These are phyloP conservation scores for Mitragyna speciosa DNA, from an alignment of 257 asterid species.

Conservation along the genomic window DNA sequence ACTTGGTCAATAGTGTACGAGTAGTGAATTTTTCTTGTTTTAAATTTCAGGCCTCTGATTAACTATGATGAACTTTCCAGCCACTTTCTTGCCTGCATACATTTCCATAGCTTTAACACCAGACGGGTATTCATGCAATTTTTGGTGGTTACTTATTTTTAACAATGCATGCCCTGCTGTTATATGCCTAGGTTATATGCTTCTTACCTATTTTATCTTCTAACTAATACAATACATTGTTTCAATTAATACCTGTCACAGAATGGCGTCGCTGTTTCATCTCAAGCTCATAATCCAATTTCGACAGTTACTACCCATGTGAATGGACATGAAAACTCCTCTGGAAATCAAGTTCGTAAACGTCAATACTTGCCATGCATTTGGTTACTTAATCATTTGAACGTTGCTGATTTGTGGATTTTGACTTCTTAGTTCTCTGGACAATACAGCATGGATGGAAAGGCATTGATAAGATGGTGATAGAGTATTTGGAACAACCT, in stretches of 20 bases:
- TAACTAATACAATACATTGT: background rate
- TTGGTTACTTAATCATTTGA: constrained; percentile 5
- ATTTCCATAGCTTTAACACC: constrained; percentile 46
- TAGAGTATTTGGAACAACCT: constrained; percentile 65
- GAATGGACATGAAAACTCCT: constrained; percentile 34
- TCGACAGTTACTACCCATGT: constrained; percentile 27
- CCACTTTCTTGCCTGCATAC: constrained; percentile 76
- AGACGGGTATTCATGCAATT: constrained; percentile 49
- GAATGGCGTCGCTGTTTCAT: constrained; percentile 36
- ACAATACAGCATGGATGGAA: constrained; percentile 63
- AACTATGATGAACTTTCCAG: constrained; percentile 71
- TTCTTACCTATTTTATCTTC: background rate
- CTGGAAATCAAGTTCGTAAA: constrained; percentile 56
- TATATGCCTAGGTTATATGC: background rate
- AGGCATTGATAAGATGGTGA: constrained; percentile 60
- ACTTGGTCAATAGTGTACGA: background rate
- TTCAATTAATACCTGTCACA: constrained; percentile 16
- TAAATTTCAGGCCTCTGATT: constrained; percentile 57
- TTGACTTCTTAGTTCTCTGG: constrained; percentile 46
- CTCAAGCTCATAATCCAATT: constrained; percentile 25
- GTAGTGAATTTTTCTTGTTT: constrained; percentile 8
- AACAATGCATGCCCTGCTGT: background rate
- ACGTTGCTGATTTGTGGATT: constrained; percentile 19
- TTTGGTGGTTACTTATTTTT: background rate
- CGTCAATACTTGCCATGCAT: background rate